phyloP scores from a whole-genome alignment of 441 rosid genomes.

The Dalechampia spathulata region DNA sequence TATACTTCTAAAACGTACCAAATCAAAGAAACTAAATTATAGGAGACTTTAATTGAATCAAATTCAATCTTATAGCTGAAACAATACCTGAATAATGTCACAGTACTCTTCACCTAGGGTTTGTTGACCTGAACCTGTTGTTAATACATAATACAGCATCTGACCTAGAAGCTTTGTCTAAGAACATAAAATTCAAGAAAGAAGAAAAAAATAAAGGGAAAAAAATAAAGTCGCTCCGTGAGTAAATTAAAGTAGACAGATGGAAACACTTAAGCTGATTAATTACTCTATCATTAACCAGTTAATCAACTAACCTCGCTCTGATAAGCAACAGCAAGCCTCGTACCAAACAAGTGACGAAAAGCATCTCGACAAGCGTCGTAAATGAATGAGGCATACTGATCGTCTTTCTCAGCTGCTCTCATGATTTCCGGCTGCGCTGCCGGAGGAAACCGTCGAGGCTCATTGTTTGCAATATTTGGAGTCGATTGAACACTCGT shows the following conservation, averaged over 20 bases:
- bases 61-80: no score
- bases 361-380: conserved; percentile 94
- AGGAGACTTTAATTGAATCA: no score
- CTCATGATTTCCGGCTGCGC: conserved; percentile 98
- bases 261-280: no score
- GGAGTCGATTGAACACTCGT: conserved; percentile 20
- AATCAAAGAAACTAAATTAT: no score
- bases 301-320: conserved; percentile 51
- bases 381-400: conserved; percentile 79
- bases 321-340: conserved; percentile 82
- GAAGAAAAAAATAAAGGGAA: background rate
- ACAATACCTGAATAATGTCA: conserved; percentile 94
- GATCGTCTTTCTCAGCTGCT: conserved; percentile 98
- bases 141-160: conserved; percentile 81
- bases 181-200: no score
- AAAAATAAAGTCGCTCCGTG: no score
- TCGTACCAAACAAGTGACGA: conserved; percentile 80
- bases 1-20: no score
- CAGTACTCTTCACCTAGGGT: conserved; percentile 95
- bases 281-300: no score
- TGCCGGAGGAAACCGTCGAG: conserved; percentile 55
- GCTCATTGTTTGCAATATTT: conserved; percentile 23
- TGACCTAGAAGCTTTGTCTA: conserved; percentile 88
- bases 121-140: conserved; percentile 93
- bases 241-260: no score